Conservation (phyloP, 345 rosid genomes). For the Salix arbutifolia region DNA sequence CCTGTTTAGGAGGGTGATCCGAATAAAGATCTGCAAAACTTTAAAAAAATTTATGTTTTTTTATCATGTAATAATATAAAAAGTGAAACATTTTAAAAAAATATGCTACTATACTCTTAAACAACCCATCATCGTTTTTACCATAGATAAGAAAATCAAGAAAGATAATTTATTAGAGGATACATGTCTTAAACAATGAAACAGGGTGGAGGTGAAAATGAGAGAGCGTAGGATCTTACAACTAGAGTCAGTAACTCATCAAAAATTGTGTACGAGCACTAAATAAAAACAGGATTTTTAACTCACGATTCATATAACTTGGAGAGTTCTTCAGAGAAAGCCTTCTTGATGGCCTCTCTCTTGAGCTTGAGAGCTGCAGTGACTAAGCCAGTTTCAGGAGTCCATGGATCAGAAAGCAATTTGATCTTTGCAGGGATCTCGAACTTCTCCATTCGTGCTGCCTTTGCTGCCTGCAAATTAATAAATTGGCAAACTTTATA, state of each 20-base stretch:
- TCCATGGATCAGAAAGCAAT: slow-evolving; percentile 77
- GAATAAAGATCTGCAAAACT: too few relatives aligned
- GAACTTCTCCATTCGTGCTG: slow-evolving; percentile 67
- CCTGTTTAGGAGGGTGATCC: neutral
- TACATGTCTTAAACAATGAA: neutral
- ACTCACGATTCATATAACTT: slow-evolving; percentile 48
- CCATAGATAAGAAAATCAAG: neutral
- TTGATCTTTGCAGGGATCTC: slow-evolving; percentile 91
- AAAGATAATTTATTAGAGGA: neutral
- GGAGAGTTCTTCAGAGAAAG: slow-evolving; percentile 68
- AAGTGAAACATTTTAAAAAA: too few relatives aligned
- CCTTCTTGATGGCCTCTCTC: slow-evolving; percentile 72
- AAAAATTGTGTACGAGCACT: neutral
- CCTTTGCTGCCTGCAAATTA: slow-evolving; percentile 61
- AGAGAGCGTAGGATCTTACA: neutral
- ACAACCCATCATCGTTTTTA: neutral
- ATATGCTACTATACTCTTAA: too few relatives aligned
- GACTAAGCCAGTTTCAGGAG: slow-evolving; percentile 88
- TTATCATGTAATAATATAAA: too few relatives aligned
- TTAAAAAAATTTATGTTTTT: too few relatives aligned
- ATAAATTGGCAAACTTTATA: neutral
- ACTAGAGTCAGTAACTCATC: neutral
- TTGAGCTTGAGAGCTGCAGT: slow-evolving; percentile 94
- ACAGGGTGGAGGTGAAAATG: neutral
- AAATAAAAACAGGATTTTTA: neutral